Evolutionary conservation across 2,329 filamentous ascomycete species (phyloP).

Genomic region (Blumeriella jaapii): DNA sequence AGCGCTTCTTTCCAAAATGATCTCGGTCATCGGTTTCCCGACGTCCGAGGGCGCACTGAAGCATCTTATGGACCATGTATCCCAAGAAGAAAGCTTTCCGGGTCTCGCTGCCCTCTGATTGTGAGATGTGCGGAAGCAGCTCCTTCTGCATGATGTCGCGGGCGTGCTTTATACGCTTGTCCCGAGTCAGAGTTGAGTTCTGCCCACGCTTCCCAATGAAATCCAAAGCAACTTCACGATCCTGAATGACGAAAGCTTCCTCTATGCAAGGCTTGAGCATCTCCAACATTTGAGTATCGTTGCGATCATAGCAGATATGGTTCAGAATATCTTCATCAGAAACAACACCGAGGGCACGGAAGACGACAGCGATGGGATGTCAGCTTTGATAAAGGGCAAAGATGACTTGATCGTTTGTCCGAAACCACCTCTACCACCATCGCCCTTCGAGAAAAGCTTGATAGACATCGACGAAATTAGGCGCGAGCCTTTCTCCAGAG

Average conservation of each 20-base stretch:
- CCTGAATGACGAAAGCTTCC: constrained; percentile 92
- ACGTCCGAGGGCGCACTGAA: constrained; percentile 86
- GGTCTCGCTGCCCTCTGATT: constrained; percentile 87
- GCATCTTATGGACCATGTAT: constrained; percentile 94
- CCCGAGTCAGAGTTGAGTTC: constrained; percentile 60
- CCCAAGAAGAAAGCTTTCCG: constrained; percentile 96
- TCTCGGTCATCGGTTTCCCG: constrained; percentile 94
- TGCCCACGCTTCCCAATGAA: constrained; percentile 90
- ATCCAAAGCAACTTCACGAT: constrained; percentile 85
- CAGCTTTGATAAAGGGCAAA: constrained; percentile 84
- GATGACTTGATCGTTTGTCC: constrained; percentile 84
- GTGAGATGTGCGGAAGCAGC: constrained; percentile 90
- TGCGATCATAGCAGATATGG: constrained; percentile 92
- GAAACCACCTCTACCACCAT: constrained; percentile 65
- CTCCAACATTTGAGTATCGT: constrained; percentile 93
- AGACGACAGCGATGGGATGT: constrained; percentile 89
- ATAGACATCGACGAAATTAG: constrained; percentile 88
- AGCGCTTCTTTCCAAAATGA: constrained; percentile 96
- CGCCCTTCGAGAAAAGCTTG: constrained; percentile 80
- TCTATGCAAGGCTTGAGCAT: constrained; percentile 96
- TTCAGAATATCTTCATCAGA: constrained; percentile 97
- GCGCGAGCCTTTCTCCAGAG: constrained; percentile 88
- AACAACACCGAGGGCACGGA: constrained; percentile 88
- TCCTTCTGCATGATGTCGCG: constrained; percentile 96
- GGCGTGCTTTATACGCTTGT: constrained; percentile 85